These are phyloP conservation scores for Sporothrix sp. DNA, from an alignment of 2,329 filamentous ascomycete species.

Conservation along the genomic window DNA sequence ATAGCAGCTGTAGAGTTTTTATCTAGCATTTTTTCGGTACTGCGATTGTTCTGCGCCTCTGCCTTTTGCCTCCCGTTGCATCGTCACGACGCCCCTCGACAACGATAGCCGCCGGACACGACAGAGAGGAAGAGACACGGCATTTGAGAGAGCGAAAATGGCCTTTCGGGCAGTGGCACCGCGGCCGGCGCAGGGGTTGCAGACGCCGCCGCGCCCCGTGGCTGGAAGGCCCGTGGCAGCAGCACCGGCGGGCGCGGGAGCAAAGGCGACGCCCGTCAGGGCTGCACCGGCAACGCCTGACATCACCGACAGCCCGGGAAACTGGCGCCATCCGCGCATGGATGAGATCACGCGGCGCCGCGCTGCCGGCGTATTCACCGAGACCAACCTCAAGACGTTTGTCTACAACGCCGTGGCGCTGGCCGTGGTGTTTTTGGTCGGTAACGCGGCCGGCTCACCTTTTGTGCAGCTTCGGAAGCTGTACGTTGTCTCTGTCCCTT, in stretches of 20 bases:
- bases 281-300: slow-evolving; percentile 16
- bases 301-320: slow-evolving; percentile 53
- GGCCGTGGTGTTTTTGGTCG: slow-evolving; percentile 22
- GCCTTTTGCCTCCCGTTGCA: neutral
- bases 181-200: slow-evolving; percentile 1
- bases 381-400: slow-evolving; percentile 63
- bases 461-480: slow-evolving; percentile 27
- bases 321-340: slow-evolving; percentile 83
- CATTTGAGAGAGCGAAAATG: neutral
- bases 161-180: neutral
- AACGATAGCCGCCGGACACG: neutral
- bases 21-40: neutral
- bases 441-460: slow-evolving; percentile 19
- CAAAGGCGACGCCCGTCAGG: neutral
- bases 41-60: neutral
- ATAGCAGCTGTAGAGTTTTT: neutral
- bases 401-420: slow-evolving; percentile 50
- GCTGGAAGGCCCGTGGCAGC: neutral
- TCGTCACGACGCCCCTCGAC: neutral
- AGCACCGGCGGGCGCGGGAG: neutral
- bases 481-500: slow-evolving; percentile 26
- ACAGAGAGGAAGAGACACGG: neutral
- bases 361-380: slow-evolving; percentile 66
- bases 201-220: slow-evolving; percentile 11
- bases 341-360: slow-evolving; percentile 78